A percentile compares a stretch with the other conserved stretches of the same genome.
Evolutionary conservation across 805 yeast genomes (phyloP).

Genomic region (Dipodascopsis uninucleata): DNA sequence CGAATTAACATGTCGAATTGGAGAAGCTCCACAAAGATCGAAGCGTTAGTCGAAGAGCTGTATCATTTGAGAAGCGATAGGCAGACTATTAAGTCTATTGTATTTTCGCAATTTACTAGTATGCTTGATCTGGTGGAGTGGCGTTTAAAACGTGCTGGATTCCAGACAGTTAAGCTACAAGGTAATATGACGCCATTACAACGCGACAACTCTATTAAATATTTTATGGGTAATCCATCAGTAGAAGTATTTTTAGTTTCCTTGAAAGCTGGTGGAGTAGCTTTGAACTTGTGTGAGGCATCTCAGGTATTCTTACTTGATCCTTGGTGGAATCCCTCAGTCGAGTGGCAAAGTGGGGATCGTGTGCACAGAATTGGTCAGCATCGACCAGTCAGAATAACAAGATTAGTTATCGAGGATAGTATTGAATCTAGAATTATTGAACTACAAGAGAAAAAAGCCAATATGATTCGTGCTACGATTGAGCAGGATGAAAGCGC

Average conservation of each 20-base stretch:
- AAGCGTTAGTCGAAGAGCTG: constrained; percentile 89
- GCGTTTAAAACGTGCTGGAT: constrained; percentile 92
- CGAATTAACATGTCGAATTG: constrained; percentile 79
- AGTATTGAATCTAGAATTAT: constrained; percentile 94
- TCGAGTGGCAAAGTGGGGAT: constrained; percentile 98
- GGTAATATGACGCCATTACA: constrained; percentile 98
- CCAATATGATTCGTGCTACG: constrained; percentile 97
- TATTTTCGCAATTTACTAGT: constrained; percentile 93
- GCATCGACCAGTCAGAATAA: constrained; percentile 86
- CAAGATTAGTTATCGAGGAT: constrained; percentile 91
- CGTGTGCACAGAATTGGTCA: constrained; percentile 98
- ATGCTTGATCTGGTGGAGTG: constrained; percentile 96
- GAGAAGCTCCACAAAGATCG: constrained; percentile 94
- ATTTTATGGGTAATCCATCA: constrained; percentile 86
- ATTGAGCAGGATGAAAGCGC: constrained; percentile 91
- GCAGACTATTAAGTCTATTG: constrained; percentile 90
- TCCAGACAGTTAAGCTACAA: constrained; percentile 86
- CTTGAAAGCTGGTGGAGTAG: constrained; percentile 98
- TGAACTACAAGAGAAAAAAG: constrained; percentile 94
- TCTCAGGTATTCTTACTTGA: constrained; percentile 93
- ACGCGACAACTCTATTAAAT: constrained; percentile 83
- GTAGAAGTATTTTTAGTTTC: constrained; percentile 95
- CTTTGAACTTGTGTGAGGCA: constrained; percentile 92
- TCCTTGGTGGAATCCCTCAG: constrained; percentile 99
- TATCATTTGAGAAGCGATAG: constrained; percentile 81